Evolutionary conservation across 2,329 filamentous ascomycete species (phyloP), one percentile per base, ranked within the genome.

Genomic region (Chalara sp.): DNA sequence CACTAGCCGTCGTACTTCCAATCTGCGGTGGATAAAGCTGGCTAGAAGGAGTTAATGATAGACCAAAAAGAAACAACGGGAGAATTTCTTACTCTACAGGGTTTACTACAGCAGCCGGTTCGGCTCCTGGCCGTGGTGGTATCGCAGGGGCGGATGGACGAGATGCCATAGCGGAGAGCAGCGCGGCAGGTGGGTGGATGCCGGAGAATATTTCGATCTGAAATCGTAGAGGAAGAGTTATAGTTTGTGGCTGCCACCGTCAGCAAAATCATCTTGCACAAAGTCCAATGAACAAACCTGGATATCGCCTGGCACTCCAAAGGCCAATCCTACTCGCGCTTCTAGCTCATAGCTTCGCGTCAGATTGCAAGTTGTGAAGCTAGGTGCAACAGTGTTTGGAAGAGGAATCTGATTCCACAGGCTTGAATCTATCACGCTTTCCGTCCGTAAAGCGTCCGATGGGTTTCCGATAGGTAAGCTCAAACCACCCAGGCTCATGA

Each of bases 321-420:
- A 91, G 51, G 81, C 82, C 37, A 96, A 68, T 1, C 89, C 89
- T 6, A 96, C 72, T 53, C 83, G 83, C 40, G 96, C 72, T 68
- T 96, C 89, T 37, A 99, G 70, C 64, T 91, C 86, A 67, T 99
- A 97, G 47, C 73, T 77, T 31, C 92, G 81, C 47, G 80, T 78
- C 46, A 97, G 79, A 67, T 97, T 97, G 70, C 93, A 99, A 1
- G 90, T 89, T 46, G 82, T 76, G 65, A 99, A 99, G 0, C 83
- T 85, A 0, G 93, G 93, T 7, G 89, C 84, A 8, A 99, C 82
- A 0, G 88, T 92, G 65, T 89, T 93, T 2, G 92, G 93, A 5
- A 97, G 73, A 1, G 82, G 74, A 46, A 80, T 74, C 40, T 75
- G 74, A 55, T 80, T 80, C 93, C 93, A 99, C 40, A 92, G 65